phyloP scores from a whole-genome alignment of 176 grass and related monocot genomes.

The Tillandsia fasciculata region DNA sequence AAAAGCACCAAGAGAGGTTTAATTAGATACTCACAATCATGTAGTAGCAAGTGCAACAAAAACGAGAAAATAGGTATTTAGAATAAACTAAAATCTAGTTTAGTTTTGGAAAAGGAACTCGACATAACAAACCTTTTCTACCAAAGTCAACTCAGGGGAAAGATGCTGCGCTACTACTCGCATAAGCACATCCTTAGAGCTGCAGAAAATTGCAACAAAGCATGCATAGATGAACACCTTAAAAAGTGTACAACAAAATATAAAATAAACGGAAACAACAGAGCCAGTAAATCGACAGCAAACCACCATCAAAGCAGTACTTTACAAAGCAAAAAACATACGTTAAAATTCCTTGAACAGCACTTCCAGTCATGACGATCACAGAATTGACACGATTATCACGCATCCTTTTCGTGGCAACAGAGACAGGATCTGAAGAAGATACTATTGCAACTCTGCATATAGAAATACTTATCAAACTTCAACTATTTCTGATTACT shows the following conservation, averaged over 20 bases:
- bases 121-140: constrained; percentile 70
- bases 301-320: not conserved
- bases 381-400: constrained; percentile 86
- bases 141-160: constrained; percentile 82
- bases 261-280: not conserved
- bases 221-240: not conserved
- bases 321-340: constrained; percentile 22
- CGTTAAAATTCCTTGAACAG: constrained; percentile 86
- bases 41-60: too few relatives aligned
- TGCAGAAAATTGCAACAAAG: constrained; percentile 23
- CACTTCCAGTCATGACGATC: constrained; percentile 64
- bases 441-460: constrained; percentile 77
- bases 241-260: not conserved
- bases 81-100: constrained; percentile 16
- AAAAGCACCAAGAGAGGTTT: not conserved
- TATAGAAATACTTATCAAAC: constrained; percentile 1
- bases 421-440: constrained; percentile 76
- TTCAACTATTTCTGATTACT: not conserved
- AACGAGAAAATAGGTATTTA: too few relatives aligned
- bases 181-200: constrained; percentile 97
- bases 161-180: constrained; percentile 87
- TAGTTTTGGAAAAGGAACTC: not conserved
- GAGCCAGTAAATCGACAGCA: not conserved
- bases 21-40: too few relatives aligned
- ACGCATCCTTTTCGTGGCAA: constrained; percentile 80